A percentile compares a stretch with the other conserved stretches of the same genome.
Conservation (phyloP, 2,329 filamentous ascomycete species). For the Cladosporium cucumerinum region DNA sequence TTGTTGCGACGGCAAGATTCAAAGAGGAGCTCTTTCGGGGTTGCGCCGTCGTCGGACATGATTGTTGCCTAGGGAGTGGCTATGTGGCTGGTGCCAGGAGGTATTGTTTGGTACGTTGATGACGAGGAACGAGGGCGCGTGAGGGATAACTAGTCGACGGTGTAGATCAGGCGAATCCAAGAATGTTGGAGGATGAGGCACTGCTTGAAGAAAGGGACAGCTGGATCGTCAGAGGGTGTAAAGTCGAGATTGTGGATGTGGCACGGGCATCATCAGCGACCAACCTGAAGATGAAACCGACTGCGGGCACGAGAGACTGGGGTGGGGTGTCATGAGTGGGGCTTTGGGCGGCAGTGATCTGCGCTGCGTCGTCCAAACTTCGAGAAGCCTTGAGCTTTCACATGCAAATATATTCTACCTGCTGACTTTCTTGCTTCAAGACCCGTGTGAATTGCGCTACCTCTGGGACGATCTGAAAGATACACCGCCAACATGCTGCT, state of each 20-base stretch:
- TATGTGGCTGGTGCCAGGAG: neutral
- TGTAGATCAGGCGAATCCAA: neutral
- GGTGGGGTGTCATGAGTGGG: neutral
- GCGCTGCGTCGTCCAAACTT: conserved; percentile 8
- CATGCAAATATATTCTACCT: conserved; percentile 9
- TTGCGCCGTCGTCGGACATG: conserved; percentile 66
- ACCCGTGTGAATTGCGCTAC: neutral
- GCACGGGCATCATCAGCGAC: conserved; percentile 9
- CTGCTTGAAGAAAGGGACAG: neutral
- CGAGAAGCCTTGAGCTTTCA: conserved; percentile 15
- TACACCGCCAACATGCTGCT: neutral
- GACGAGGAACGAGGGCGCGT: neutral
- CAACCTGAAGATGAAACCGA: conserved; percentile 9
- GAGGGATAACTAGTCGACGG: neutral
- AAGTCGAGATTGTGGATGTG: neutral
- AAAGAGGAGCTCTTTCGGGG: conserved; percentile 78
- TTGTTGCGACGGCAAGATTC: conserved; percentile 95
- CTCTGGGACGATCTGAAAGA: neutral
- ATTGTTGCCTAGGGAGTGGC: conserved; percentile 12
- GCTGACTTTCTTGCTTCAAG: neutral
- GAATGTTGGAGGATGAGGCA: neutral
- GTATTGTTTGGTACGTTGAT: neutral
- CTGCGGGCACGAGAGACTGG: conserved; percentile 5
- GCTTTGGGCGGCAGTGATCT: neutral
- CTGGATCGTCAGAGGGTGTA: neutral